These are phyloP conservation scores for Pythium aphanidermatum DNA, from an alignment of 352 stramenopile species.

Conservation along the genomic window DNA sequence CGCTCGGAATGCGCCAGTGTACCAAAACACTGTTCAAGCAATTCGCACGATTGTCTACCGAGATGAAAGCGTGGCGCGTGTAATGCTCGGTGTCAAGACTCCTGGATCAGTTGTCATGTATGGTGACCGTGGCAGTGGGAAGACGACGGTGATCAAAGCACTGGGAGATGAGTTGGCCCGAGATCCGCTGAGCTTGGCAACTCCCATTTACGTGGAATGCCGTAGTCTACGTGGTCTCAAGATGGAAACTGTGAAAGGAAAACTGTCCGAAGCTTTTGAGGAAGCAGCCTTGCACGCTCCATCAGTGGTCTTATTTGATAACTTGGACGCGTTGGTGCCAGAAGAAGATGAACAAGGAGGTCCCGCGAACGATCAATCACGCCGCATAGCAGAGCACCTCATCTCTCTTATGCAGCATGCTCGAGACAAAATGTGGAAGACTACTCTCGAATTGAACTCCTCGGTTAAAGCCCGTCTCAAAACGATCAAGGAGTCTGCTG, in stretches of 20 bases:
- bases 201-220: constrained; percentile 53
- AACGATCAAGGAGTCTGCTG: constrained; percentile 1
- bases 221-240: constrained; percentile 74
- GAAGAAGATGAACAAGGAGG: constrained; percentile 71
- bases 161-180: constrained; percentile 31
- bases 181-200: constrained; percentile 29
- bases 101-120: constrained; percentile 60
- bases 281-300: constrained; percentile 39
- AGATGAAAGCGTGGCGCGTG: constrained; percentile 40
- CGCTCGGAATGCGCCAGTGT: constrained; percentile 35
- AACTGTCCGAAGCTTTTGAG: constrained; percentile 52
- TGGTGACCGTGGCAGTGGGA: constrained; percentile 72
- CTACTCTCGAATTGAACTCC: constrained; percentile 47
- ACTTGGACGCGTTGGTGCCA: constrained; percentile 77
- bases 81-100: constrained; percentile 52
- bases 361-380: constrained; percentile 77
- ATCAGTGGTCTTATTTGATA: constrained; percentile 69
- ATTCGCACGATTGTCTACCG: constrained; percentile 43
- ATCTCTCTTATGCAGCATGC: constrained; percentile 50
- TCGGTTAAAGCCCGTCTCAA: constrained; percentile 30
- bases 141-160: constrained; percentile 61
- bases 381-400: constrained; percentile 76
- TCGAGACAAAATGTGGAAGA: constrained; percentile 49
- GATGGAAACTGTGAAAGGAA: constrained; percentile 79
- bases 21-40: constrained; percentile 34